A percentile compares a stretch with the other conserved stretches of the same genome.
Conservation (phyloP, 305 asterid species). For the Fraxinus albicans region DNA sequence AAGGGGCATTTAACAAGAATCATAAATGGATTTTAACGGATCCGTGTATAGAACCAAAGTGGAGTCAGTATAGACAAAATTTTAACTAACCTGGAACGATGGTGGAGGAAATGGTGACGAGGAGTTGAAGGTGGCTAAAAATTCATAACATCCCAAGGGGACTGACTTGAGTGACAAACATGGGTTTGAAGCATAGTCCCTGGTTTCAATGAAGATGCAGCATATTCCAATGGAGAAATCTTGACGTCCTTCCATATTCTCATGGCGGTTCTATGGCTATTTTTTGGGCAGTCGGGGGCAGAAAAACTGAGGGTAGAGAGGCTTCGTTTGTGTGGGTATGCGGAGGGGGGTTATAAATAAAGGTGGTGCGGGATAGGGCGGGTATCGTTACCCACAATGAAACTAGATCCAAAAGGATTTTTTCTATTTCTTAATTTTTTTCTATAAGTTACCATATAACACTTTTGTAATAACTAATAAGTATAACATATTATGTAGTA, state of each 20-base stretch:
- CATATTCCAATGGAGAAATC: constrained; percentile 38
- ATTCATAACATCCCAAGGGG: constrained; percentile 61
- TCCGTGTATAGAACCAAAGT: constrained; percentile 19
- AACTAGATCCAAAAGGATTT: constrained; percentile 37
- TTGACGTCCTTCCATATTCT: constrained; percentile 58
- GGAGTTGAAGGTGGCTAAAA: constrained; percentile 43
- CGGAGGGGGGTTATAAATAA: not conserved
- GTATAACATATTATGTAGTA: not conserved
- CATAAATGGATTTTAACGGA: constrained; percentile 28
- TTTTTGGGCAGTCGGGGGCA: not conserved
- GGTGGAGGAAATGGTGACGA: constrained; percentile 26
- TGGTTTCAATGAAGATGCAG: constrained; percentile 28
- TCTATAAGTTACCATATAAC: not conserved
- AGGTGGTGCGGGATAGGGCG: not conserved
- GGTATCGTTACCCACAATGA: constrained; percentile 15
- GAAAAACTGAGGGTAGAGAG: not conserved
- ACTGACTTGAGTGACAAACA: constrained; percentile 54
- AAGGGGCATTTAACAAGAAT: not conserved
- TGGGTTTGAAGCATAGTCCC: constrained; percentile 28
- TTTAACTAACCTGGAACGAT: constrained; percentile 38
- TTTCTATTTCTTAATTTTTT: not conserved
- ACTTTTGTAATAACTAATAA: no score
- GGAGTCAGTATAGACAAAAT: not conserved
- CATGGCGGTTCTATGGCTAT: constrained; percentile 33
- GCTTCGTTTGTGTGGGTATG: not conserved